phyloP scores from a whole-genome alignment of 2,329 filamentous ascomycete species.

The Colletotrichum viniferum region DNA sequence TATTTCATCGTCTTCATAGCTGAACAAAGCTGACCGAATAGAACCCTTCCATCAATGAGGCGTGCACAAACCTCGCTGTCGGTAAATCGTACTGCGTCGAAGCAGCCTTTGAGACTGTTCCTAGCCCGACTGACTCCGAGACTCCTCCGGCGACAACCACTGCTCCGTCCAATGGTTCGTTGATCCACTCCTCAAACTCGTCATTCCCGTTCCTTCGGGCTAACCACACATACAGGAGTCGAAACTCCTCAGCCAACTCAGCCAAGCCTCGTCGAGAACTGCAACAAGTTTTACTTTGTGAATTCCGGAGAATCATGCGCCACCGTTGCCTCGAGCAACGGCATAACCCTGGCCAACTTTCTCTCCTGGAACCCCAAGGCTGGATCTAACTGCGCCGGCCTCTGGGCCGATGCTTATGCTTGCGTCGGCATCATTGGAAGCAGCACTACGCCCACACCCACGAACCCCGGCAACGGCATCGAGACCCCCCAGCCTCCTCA shows the following conservation, averaged over 20 bases:
- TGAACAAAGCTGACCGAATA: not conserved
- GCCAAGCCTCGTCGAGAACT: not conserved
- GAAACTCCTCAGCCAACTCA: not conserved
- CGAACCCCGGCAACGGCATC: not conserved
- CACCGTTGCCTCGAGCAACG: not conserved
- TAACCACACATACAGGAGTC: not conserved
- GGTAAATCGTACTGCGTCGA: not conserved
- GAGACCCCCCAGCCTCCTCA: not conserved
- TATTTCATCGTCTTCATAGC: not conserved
- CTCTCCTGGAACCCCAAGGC: slow-evolving; percentile 35
- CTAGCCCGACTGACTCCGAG: not conserved
- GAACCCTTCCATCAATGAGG: not conserved
- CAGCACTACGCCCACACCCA: not conserved
- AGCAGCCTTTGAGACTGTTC: not conserved
- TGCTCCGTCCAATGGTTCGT: not conserved
- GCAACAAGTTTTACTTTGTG: not conserved
- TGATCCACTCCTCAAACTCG: not conserved
- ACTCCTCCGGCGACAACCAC: not conserved
- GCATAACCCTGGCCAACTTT: slow-evolving; percentile 26
- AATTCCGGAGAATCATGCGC: not conserved
- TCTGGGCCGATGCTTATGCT: slow-evolving; percentile 21
- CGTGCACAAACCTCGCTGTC: not conserved
- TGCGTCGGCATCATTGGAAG: slow-evolving; percentile 9
- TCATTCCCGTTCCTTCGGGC: not conserved
- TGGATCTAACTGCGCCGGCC: slow-evolving; percentile 26